Evolutionary conservation across 768 basidiomycete species (phyloP).

Genomic region (Mycena leptocephala): DNA sequence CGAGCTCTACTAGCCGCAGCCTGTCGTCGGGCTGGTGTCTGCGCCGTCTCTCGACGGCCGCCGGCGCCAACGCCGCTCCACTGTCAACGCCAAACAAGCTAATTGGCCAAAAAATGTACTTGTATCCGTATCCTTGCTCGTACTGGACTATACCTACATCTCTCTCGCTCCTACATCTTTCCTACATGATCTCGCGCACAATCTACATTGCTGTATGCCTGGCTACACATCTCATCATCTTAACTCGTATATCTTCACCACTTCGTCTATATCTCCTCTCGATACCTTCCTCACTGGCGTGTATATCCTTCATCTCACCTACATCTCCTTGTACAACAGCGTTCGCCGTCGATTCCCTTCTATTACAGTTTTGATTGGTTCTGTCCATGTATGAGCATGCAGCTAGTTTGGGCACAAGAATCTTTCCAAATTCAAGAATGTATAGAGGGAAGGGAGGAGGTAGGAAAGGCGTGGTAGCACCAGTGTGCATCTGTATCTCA

Average conservation of each 20-base stretch:
- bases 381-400: neutral
- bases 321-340: neutral
- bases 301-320: neutral
- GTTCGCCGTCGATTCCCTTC: neutral
- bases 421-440: too few relatives aligned
- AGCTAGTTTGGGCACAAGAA: neutral
- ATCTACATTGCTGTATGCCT: neutral
- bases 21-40: neutral
- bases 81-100: neutral
- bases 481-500: too few relatives aligned
- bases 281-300: too few relatives aligned
- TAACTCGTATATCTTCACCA: neutral
- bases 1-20: neutral
- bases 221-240: neutral
- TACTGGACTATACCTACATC: slow-evolving; percentile 12
- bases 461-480: too few relatives aligned
- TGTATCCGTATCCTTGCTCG: slow-evolving; percentile 2
- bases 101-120: slow-evolving; percentile 16
- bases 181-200: neutral
- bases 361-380: neutral
- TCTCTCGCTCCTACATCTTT: neutral
- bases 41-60: neutral
- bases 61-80: neutral
- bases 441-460: too few relatives aligned
- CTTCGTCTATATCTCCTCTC: neutral